Percentiles rank a stretch among this genome's conserved stretches.
phyloP scores from a whole-genome alignment of 2,329 filamentous ascomycete species.

The Trichoderma gracile region DNA sequence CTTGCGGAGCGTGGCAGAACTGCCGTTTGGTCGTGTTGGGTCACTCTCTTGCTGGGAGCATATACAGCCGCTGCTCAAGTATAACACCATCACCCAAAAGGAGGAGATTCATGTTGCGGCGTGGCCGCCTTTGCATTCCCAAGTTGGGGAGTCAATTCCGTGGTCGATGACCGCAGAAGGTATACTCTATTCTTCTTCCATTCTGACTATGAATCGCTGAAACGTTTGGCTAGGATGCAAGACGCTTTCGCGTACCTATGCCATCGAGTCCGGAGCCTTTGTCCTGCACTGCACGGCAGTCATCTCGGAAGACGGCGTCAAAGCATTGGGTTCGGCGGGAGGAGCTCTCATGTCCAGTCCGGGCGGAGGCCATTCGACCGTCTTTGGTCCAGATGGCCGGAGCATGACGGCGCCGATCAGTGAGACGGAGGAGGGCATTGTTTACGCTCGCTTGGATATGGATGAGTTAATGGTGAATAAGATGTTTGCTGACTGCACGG shows the following conservation, averaged over 20 bases:
- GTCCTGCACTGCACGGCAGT: conserved; percentile 8
- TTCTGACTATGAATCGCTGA: not conserved
- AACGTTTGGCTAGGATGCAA: not conserved
- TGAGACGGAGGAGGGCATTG: not conserved
- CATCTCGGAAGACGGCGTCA: not conserved
- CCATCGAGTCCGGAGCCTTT: conserved; percentile 18
- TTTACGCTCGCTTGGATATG: conserved; percentile 8
- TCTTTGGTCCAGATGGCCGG: conserved; percentile 16
- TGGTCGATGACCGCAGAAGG: conserved; percentile 21
- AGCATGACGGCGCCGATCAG: not conserved
- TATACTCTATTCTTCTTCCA: not conserved
- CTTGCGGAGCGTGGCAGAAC: not conserved
- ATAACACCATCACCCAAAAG: not conserved
- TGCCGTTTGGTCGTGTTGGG: conserved; percentile 14
- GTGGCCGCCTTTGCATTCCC: not conserved
- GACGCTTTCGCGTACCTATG: conserved; percentile 20
- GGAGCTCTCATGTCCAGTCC: not conserved
- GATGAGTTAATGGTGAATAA: not conserved
- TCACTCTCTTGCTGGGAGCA: conserved; percentile 9
- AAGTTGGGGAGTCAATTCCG: not conserved
- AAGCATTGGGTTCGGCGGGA: not conserved
- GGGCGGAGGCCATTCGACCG: conserved; percentile 6
- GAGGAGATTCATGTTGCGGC: conserved; percentile 8
- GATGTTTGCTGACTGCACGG: conserved; percentile 20
- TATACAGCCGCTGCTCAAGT: conserved; percentile 17